These are phyloP conservation scores for Wickerhamomyces alni DNA, from an alignment of 805 yeast genomes.

Conservation along the genomic window DNA sequence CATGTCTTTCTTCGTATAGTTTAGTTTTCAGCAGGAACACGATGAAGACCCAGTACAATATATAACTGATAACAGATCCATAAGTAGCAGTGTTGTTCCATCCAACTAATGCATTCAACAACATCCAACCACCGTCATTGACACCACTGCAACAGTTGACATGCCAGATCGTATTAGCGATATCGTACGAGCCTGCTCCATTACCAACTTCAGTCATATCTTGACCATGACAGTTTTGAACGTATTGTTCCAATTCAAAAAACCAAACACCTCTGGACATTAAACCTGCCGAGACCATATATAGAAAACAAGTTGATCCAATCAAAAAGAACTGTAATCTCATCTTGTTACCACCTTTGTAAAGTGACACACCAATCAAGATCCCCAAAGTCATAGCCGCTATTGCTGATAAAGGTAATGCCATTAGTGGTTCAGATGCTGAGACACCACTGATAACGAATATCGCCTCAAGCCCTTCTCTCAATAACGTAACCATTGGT, in stretches of 20 bases:
- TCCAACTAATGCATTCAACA: conserved; percentile 80
- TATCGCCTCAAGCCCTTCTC: conserved; percentile 92
- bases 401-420: conserved; percentile 61
- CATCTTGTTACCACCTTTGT: conserved; percentile 72
- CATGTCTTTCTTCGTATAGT: conserved; percentile 48
- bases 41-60: conserved; percentile 60
- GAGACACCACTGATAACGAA: conserved; percentile 89
- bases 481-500: conserved; percentile 78
- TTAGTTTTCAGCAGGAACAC: conserved; percentile 41
- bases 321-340: conserved; percentile 72
- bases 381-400: conserved; percentile 57
- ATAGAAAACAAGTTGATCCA: conserved; percentile 73
- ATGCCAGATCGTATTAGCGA: conserved; percentile 79
- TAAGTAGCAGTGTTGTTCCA: conserved; percentile 95
- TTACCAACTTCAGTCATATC: conserved; percentile 85
- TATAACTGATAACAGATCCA: conserved; percentile 75
- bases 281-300: conserved; percentile 83
- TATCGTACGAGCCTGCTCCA: conserved; percentile 92
- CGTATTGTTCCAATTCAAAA: conserved; percentile 71
- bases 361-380: conserved; percentile 59
- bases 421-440: conserved; percentile 59
- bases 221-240: conserved; percentile 67
- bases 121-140: conserved; percentile 90
- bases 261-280: conserved; percentile 90
- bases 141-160: conserved; percentile 92